Evolutionary conservation across 495 filamentous ascomycete species (phyloP).

Genomic region (Trichoderma asperelloides): DNA sequence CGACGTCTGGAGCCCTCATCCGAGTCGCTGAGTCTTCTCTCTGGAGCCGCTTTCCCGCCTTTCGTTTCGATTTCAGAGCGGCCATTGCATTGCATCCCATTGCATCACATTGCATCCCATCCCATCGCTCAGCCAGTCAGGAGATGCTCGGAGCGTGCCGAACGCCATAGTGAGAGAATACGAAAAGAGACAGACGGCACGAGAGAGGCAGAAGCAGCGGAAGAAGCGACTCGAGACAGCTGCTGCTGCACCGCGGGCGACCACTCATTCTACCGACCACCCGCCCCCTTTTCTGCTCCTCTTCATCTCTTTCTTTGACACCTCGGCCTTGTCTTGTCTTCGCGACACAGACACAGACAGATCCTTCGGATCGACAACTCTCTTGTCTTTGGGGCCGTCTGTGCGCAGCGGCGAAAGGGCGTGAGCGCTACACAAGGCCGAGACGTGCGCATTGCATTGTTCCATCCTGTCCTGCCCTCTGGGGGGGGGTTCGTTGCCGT

Average conservation of each 20-base stretch:
- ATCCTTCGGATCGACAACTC: no score
- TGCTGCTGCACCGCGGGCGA: no score
- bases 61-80: no score
- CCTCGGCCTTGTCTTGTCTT: no score
- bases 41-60: neutral
- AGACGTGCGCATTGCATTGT: slow-evolving; percentile 4
- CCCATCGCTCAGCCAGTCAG: neutral
- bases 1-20: neutral
- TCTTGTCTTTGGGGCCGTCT: neutral
- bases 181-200: neutral
- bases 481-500: no score
- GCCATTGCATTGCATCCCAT: no score
- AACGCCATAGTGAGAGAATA: neutral
- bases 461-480: neutral
- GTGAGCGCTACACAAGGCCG: neutral
- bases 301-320: neutral
- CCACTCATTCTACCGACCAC: neutral
- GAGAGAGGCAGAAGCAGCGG: neutral
- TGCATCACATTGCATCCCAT: neutral
- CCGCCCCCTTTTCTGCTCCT: neutral
- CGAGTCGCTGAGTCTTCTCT: neutral
- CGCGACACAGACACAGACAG: no score
- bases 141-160: neutral
- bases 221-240: neutral
- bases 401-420: neutral